Evolutionary conservation across 495 filamentous ascomycete species (phyloP).

Genomic region (Penicillium turbatum): DNA sequence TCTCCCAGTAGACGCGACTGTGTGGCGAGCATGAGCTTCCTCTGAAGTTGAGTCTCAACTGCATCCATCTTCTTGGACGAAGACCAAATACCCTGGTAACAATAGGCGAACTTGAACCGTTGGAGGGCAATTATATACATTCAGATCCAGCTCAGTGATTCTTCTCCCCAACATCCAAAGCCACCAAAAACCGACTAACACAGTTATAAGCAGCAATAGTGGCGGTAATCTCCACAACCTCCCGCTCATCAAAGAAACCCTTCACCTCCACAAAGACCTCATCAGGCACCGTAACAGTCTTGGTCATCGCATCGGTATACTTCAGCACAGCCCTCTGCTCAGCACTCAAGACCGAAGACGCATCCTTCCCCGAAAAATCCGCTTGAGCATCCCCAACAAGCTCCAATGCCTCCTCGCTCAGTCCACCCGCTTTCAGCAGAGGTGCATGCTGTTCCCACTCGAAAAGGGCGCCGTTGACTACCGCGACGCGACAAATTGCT

Average conservation of each 20-base stretch:
- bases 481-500: slow-evolving; percentile 70
- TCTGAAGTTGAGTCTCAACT: too few relatives aligned
- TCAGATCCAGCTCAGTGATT: slow-evolving; percentile 25
- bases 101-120: too few relatives aligned
- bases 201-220: slow-evolving; percentile 83
- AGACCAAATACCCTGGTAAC: too few relatives aligned
- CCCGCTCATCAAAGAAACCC: slow-evolving; percentile 55
- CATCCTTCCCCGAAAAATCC: slow-evolving; percentile 14
- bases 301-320: slow-evolving; percentile 75
- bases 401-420: slow-evolving; percentile 48
- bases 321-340: slow-evolving; percentile 61
- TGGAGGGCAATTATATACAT: background rate
- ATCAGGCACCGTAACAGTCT: slow-evolving; percentile 58
- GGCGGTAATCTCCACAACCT: slow-evolving; percentile 74
- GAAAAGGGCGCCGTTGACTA: slow-evolving; percentile 68
- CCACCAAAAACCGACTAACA: slow-evolving; percentile 79
- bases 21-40: too few relatives aligned
- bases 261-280: slow-evolving; percentile 58
- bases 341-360: slow-evolving; percentile 41
- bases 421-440: slow-evolving; percentile 48
- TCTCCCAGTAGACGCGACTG: too few relatives aligned
- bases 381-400: slow-evolving; percentile 31
- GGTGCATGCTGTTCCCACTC: slow-evolving; percentile 78
- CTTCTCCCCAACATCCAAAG: slow-evolving; percentile 69
- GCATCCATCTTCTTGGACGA: too few relatives aligned